Conservation (phyloP, 129 eudicot genomes). For the Chrysanthemum seticuspe region DNA sequence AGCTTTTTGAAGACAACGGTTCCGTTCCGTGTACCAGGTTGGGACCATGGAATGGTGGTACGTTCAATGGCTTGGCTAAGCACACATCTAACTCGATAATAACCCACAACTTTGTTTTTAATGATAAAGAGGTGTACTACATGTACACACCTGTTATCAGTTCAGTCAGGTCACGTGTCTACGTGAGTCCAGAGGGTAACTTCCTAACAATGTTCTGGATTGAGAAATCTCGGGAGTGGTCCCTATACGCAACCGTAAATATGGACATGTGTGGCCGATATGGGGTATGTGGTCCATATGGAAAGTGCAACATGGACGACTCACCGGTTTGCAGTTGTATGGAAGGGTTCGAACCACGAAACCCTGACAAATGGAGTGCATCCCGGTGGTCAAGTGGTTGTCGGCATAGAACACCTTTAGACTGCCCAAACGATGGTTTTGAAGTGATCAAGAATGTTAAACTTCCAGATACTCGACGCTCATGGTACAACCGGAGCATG, state of each 20-base stretch:
- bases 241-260: background rate
- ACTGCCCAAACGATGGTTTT: conserved; percentile 30
- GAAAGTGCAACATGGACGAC: conserved; percentile 6
- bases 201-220: background rate
- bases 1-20: background rate
- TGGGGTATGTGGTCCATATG: conserved; percentile 17
- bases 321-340: conserved; percentile 30
- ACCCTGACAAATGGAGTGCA: conserved; percentile 7
- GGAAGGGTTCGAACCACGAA: conserved; percentile 20
- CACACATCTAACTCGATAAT: background rate
- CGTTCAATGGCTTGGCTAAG: conserved; percentile 17
- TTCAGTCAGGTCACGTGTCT: conserved; percentile 20
- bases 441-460: conserved; percentile 17
- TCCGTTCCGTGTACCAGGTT: background rate
- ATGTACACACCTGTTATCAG: background rate
- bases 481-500: conserved; percentile 26
- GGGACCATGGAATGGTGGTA: conserved; percentile 46
- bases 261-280: conserved; percentile 24
- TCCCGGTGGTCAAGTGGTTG: conserved; percentile 30
- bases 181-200: conserved; percentile 6
- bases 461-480: conserved; percentile 26
- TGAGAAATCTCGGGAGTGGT: conserved; percentile 23
- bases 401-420: conserved; percentile 11
- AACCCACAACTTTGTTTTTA: background rate
- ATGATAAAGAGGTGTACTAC: conserved; percentile 17